These are phyloP conservation scores for Breynia disticha DNA, from an alignment of 441 rosid species.

Conservation along the genomic window DNA sequence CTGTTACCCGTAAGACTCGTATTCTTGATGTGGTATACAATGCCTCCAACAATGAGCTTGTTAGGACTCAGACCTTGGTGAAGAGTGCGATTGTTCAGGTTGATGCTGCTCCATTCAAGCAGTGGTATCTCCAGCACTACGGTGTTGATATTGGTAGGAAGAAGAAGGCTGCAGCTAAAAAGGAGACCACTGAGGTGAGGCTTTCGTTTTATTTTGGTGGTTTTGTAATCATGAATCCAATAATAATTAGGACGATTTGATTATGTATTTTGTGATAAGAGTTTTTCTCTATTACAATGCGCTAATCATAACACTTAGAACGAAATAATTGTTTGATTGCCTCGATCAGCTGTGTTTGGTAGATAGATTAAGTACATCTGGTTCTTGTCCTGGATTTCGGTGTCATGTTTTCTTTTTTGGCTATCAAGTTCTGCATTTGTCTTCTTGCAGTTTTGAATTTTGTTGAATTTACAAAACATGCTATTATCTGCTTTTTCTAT, in stretches of 20 bases:
- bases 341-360: no score
- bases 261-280: no score
- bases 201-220: neutral
- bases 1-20: slow-evolving; percentile 64
- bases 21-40: slow-evolving; percentile 72
- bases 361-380: no score
- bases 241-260: no score
- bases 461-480: no score
- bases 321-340: no score
- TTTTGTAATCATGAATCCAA: neutral
- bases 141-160: slow-evolving; percentile 65
- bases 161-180: slow-evolving; percentile 47
- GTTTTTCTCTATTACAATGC: no score
- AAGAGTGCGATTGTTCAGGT: slow-evolving; percentile 70
- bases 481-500: neutral
- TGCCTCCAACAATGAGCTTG: slow-evolving; percentile 71
- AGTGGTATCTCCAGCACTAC: slow-evolving; percentile 62
- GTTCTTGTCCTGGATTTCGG: neutral
- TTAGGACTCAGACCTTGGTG: slow-evolving; percentile 63
- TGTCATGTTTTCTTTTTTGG: neutral
- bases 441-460: no score
- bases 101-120: slow-evolving; percentile 68
- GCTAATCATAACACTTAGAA: no score
- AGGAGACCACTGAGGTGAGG: slow-evolving; percentile 47
- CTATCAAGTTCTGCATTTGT: no score